A percentile compares a stretch with the other conserved stretches of the same genome.
phyloP scores from a whole-genome alignment of 1,284 basidiomycete genomes.

The Phlebopus sp. region DNA sequence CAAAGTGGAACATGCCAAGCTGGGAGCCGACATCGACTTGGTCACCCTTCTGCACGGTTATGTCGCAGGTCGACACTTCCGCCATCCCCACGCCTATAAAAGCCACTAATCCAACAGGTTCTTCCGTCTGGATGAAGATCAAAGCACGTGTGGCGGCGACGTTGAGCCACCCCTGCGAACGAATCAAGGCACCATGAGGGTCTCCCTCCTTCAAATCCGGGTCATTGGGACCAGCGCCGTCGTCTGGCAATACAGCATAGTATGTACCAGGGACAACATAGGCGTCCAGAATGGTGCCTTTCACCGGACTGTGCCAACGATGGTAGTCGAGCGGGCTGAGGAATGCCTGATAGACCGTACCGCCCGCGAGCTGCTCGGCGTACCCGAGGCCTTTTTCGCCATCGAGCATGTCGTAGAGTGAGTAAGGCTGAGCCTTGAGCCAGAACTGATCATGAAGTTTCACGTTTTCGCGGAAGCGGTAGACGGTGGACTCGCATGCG shows the following conservation, averaged over 20 bases:
- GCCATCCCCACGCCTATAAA: conserved; percentile 54
- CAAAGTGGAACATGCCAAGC: conserved; percentile 14
- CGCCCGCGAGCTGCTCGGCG: conserved; percentile 45
- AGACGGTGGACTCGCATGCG: conserved; percentile 45
- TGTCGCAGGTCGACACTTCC: conserved; percentile 50
- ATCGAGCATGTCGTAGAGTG: conserved; percentile 33
- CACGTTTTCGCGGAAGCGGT: conserved; percentile 35
- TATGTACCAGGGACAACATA: conserved; percentile 42
- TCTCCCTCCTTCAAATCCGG: too few relatives aligned
- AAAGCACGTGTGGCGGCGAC: conserved; percentile 41
- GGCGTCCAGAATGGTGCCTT: conserved; percentile 43
- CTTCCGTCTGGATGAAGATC: conserved; percentile 49
- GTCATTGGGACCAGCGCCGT: too few relatives aligned
- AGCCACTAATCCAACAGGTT: conserved; percentile 47
- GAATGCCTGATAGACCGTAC: not conserved
- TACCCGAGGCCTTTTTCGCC: conserved; percentile 4
- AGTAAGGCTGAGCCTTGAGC: conserved; percentile 46
- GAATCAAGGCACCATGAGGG: not conserved
- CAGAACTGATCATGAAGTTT: conserved; percentile 38
- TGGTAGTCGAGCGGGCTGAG: conserved; percentile 43
- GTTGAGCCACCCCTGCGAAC: not conserved
- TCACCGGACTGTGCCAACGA: conserved; percentile 52
- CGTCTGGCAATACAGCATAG: too few relatives aligned
- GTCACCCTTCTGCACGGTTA: conserved; percentile 27
- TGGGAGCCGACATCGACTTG: conserved; percentile 32